Conservation (phyloP, 106 monocot species). For the Phalaenopsis aphrodite region DNA sequence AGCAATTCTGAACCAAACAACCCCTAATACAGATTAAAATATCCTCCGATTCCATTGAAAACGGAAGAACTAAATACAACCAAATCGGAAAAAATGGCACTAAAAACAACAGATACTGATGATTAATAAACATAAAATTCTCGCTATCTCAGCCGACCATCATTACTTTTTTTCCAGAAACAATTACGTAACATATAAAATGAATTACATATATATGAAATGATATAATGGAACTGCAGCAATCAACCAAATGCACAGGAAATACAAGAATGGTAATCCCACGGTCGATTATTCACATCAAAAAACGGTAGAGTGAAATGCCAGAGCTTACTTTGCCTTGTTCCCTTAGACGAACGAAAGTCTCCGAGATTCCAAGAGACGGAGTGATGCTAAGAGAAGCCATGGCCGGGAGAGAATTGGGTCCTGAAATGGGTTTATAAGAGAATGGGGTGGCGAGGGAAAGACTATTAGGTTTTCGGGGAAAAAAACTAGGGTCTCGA, state of each 20-base stretch:
- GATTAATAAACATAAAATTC: neutral
- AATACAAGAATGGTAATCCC: neutral
- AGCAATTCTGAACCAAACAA: neutral
- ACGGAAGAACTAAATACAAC: neutral
- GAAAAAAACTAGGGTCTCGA: neutral
- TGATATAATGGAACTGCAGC: neutral
- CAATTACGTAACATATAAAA: neutral
- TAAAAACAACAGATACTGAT: neutral
- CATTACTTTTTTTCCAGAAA: neutral
- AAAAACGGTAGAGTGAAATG: neutral
- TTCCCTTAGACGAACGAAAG: conserved; percentile 15
- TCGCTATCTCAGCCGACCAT: neutral
- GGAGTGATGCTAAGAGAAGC: conserved; percentile 11
- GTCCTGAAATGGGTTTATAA: neutral
- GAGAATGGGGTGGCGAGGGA: neutral
- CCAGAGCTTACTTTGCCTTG: conserved; percentile 20
- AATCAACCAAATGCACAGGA: neutral
- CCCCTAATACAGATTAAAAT: neutral
- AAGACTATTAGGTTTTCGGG: neutral
- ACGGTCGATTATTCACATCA: neutral
- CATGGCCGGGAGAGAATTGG: conserved; percentile 14
- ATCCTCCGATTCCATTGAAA: neutral
- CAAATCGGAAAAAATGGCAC: neutral
- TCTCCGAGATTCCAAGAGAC: conserved; percentile 18
- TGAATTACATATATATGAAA: neutral